Evolutionary conservation across 495 filamentous ascomycete species (phyloP).

Genomic region (Lasiosphaeria hispida): DNA sequence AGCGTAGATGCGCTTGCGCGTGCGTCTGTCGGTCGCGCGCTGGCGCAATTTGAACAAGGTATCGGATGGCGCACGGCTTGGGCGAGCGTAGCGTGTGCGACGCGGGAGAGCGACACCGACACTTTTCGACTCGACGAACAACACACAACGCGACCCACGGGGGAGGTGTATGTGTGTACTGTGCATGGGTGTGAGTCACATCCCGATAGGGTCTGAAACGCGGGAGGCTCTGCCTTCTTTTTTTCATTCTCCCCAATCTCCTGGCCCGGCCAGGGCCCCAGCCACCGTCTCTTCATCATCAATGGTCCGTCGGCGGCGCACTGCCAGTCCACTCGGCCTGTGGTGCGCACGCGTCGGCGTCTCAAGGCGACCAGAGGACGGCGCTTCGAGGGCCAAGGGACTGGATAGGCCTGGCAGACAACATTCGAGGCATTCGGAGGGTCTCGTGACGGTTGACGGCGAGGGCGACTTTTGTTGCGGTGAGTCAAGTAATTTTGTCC

Average conservation of each 20-base stretch:
- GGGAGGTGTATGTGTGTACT: background rate
- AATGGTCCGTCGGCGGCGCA: no score
- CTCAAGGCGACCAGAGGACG: no score
- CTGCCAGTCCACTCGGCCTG: no score
- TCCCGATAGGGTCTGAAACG: constrained; percentile 3
- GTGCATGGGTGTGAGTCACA: constrained; percentile 2
- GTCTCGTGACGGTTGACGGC: constrained; percentile 13
- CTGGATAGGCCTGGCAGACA: background rate
- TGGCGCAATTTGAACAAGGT: background rate
- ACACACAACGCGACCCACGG: background rate
- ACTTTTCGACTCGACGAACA: background rate
- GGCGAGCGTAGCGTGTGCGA: background rate
- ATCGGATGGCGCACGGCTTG: constrained; percentile 12
- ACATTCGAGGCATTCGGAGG: background rate
- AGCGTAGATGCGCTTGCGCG: no score
- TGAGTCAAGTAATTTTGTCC: constrained; percentile 8
- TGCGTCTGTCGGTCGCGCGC: background rate
- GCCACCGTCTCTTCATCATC: background rate
- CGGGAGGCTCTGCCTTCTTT: constrained; percentile 3
- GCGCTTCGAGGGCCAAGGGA: no score
- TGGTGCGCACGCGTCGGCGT: no score
- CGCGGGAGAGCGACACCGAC: background rate
- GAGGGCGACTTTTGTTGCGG: constrained; percentile 5
- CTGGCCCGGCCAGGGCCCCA: background rate
- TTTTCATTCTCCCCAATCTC: background rate